Evolutionary conservation across 2,329 filamentous ascomycete genomes (phyloP).

Genomic region (Penicillium capsulatum): DNA sequence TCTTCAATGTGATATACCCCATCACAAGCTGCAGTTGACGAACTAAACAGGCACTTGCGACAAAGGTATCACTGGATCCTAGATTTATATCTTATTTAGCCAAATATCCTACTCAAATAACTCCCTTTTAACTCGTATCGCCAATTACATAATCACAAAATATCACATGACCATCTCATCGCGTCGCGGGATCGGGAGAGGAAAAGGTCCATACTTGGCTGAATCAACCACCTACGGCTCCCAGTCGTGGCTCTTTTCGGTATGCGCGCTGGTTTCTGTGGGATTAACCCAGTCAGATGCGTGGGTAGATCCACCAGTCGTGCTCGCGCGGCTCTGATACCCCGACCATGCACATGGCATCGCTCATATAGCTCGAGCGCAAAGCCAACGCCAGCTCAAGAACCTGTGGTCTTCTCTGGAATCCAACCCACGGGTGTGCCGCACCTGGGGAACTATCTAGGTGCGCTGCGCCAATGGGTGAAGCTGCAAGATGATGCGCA

Average conservation of each 20-base stretch:
- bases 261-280: slow-evolving; percentile 10
- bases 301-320: slow-evolving; percentile 4
- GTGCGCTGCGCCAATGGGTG: slow-evolving; percentile 83
- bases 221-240: background rate
- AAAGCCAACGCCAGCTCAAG: slow-evolving; percentile 7
- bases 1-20: too few species aligned
- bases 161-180: too few species aligned
- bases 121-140: too few species aligned
- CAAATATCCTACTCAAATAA: too few species aligned
- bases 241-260: background rate
- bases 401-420: slow-evolving; percentile 75
- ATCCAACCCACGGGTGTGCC: slow-evolving; percentile 95
- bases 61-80: too few species aligned
- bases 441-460: slow-evolving; percentile 92
- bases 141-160: too few species aligned
- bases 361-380: slow-evolving; percentile 15
- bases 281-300: slow-evolving; percentile 2
- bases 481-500: slow-evolving; percentile 64
- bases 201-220: background rate
- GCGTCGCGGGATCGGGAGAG: slow-evolving; percentile 3
- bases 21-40: too few species aligned
- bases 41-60: too few species aligned
- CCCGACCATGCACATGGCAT: slow-evolving; percentile 7
- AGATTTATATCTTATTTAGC: too few species aligned
- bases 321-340: slow-evolving; percentile 3